Evolutionary conservation across 2,329 filamentous ascomycete genomes (phyloP), one percentile per base, ranked within the genome.

Genomic region (Sclerotinia spermophila): DNA sequence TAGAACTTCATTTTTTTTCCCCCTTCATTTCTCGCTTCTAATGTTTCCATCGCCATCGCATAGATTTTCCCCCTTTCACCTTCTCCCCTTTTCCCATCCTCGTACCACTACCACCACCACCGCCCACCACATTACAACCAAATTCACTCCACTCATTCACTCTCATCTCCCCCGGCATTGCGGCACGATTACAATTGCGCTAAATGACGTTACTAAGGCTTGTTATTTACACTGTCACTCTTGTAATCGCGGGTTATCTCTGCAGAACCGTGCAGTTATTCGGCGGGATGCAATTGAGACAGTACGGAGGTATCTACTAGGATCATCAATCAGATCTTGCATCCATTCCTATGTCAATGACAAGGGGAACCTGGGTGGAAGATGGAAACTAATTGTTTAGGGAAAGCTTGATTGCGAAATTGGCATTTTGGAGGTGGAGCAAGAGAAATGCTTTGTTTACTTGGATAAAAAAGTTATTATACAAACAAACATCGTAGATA

Each of bases 131-230:
- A 62, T 35, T 13, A n/a, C 60, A 38, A 51, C 38, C n/a, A 62
- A n/a, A 53, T 44, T n/a, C 67, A 64, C 56, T 69, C 48, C 55
- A 58, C 33, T 35, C 33, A 58, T n/a, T 38, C 55, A 58, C 33
- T 44, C 27, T 53, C 58, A 38, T 51, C 59, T 33, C 67, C 40
- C 58, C 60, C 67, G 67, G 67, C 33, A 53, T 56, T 38, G 67
- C 67, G 58, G 67, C 59, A 55, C 45, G 45, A 69, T 48, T 21
- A 19, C 35, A 55, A 42, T 69, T n/a, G 59, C 67, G 45, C 67
- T 69, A 69, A 38, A 65, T 69, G 67, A 65, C 67, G 67, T 69
- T 69, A 65, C 67, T 21, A 65, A 55, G 58, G 45, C 44, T 33
- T 45, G 15, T 19, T 53, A 38, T 38, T 55, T 44, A 59, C 40